Evolutionary conservation across 352 stramenopile species (phyloP).

Genomic region (Pythium myriotylum): DNA sequence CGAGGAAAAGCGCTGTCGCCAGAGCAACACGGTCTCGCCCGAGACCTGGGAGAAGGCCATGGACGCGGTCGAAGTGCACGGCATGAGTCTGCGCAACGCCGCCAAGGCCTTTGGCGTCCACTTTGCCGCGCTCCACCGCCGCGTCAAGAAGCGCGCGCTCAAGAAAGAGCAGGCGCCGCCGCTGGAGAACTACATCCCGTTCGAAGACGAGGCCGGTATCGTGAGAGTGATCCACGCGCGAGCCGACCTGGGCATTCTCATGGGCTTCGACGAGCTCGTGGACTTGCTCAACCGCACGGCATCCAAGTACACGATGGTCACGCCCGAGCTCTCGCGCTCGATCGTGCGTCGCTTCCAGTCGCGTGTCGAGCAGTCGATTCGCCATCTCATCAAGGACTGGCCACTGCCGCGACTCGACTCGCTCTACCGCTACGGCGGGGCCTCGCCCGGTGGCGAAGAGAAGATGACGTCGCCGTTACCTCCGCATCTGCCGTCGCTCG

Average conservation of each 20-base stretch:
- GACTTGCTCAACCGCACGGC: conserved; percentile 62
- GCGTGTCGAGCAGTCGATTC: conserved; percentile 60
- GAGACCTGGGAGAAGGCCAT: conserved; percentile 68
- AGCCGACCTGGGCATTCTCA: conserved; percentile 61
- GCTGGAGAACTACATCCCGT: conserved; percentile 62
- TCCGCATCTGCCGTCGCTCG: conserved; percentile 14
- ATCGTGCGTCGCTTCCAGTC: conserved; percentile 61
- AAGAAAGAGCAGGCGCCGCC: conserved; percentile 45
- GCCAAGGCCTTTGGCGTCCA: conserved; percentile 61
- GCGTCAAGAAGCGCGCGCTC: conserved; percentile 61
- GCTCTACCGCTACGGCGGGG: conserved; percentile 36
- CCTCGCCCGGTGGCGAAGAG: conserved; percentile 8
- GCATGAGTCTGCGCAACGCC: conserved; percentile 65
- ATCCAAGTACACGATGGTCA: conserved; percentile 57
- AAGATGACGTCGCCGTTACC: conserved; percentile 17
- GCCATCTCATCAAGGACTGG: conserved; percentile 67
- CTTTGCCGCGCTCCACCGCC: conserved; percentile 64
- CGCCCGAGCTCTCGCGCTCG: conserved; percentile 36
- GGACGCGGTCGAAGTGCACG: conserved; percentile 63
- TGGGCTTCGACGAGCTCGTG: conserved; percentile 64
- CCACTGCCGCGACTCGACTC: conserved; percentile 39
- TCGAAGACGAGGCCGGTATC: conserved; percentile 66
- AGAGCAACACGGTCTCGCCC: conserved; percentile 58
- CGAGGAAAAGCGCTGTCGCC: conserved; percentile 42
- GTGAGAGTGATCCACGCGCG: conserved; percentile 71